These are phyloP conservation scores for Alternaria angustiovoidea DNA, from an alignment of 2,329 filamentous ascomycete genomes.

Conservation along the genomic window DNA sequence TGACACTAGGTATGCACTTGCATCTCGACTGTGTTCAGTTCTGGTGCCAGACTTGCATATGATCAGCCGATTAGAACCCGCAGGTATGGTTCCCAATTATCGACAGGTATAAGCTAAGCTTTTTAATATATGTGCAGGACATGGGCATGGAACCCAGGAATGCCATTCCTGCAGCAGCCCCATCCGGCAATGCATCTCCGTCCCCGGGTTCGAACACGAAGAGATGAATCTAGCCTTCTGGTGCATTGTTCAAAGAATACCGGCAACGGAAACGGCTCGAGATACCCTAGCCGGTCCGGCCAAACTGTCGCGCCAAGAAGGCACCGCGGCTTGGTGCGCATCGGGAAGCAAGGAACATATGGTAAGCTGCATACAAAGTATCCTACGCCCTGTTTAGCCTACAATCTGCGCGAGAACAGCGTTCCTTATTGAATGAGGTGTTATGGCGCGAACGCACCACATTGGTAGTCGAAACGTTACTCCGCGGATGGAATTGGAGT, in stretches of 20 bases:
- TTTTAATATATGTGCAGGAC: background rate
- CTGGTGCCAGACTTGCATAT: background rate
- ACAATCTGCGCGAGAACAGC: background rate
- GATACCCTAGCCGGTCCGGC: background rate
- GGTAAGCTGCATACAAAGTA: slow-evolving; percentile 2
- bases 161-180: background rate
- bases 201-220: background rate
- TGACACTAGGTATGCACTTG: background rate
- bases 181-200: slow-evolving; percentile 2
- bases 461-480: background rate
- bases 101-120: background rate
- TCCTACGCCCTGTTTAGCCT: background rate
- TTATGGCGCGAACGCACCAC: background rate
- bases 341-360: slow-evolving; percentile 3
- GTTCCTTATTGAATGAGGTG: background rate
- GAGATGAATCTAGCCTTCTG: background rate
- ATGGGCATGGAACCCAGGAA: background rate
- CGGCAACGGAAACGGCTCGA: slow-evolving; percentile 4
- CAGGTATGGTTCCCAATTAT: background rate
- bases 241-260: background rate
- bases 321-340: slow-evolving; percentile 1
- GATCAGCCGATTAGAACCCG: background rate
- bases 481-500: background rate
- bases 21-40: background rate
- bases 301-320: slow-evolving; percentile 3